Evolutionary conservation across 176 grass and related monocot genomes (phyloP).

Genomic region (Carex kokanica): DNA sequence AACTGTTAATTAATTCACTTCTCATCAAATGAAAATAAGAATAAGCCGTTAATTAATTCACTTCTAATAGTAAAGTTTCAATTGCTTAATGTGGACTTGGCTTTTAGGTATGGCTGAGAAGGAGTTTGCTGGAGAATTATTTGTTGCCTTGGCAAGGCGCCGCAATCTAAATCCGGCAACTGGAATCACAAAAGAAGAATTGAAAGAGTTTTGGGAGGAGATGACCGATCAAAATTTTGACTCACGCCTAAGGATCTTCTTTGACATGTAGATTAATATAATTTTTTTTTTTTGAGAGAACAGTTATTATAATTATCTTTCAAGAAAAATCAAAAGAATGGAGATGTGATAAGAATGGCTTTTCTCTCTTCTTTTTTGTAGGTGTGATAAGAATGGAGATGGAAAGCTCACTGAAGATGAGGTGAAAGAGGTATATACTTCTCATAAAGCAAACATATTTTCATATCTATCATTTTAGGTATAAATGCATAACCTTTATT

Average conservation of each 20-base stretch:
- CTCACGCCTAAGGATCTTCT: conserved; percentile 89
- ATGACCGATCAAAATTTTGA: conserved; percentile 98
- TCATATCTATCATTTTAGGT: not conserved
- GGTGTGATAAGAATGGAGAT: conserved; percentile 98
- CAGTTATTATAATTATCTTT: not conserved
- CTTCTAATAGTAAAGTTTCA: not conserved
- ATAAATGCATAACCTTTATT: not conserved
- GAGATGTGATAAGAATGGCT: conserved; percentile 83
- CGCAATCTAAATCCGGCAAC: conserved; percentile 45
- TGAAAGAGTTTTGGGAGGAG: conserved; percentile 95
- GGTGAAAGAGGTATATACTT: conserved; percentile 76
- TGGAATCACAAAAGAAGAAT: conserved; percentile 70
- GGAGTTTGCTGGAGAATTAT: conserved; percentile 92
- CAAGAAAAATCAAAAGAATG: not conserved
- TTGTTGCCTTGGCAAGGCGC: conserved; percentile 64
- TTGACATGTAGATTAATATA: conserved; percentile 75
- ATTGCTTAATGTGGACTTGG: not conserved
- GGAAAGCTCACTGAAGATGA: conserved; percentile 93
- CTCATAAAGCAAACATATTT: not conserved
- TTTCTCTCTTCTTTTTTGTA: conserved; percentile 23
- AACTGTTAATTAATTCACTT: not conserved
- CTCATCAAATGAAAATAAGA: not conserved
- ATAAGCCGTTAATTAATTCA: not conserved
- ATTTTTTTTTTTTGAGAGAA: not conserved
- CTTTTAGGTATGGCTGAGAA: conserved; percentile 82